These are phyloP conservation scores for Silene noctiflora DNA, from an alignment of 179 eudicot genomes.

Conservation along the genomic window DNA sequence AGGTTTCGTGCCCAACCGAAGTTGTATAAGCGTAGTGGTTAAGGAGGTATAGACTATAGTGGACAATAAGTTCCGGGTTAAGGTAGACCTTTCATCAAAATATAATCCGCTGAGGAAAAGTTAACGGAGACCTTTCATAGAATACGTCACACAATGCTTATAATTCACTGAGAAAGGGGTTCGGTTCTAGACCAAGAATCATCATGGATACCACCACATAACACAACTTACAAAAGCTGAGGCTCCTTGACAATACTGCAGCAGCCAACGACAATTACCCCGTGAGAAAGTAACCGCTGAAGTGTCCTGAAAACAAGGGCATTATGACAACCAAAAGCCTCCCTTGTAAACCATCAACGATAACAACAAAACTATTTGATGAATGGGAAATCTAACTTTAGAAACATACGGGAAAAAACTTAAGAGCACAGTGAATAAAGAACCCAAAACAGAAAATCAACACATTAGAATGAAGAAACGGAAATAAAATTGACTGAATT, in stretches of 20 bases:
- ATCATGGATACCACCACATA: background rate
- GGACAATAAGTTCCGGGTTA: too few relatives aligned
- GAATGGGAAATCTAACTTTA: slow-evolving; percentile 8
- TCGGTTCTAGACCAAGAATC: background rate
- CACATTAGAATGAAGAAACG: slow-evolving; percentile 8
- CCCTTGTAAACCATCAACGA: slow-evolving; percentile 90
- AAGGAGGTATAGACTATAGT: too few relatives aligned
- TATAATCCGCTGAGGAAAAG: too few relatives aligned
- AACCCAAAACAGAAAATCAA: slow-evolving; percentile 8
- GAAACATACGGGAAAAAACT: background rate
- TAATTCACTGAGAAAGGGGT: background rate
- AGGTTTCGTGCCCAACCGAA: too few relatives aligned
- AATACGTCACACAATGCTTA: background rate
- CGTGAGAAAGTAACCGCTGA: slow-evolving; percentile 76
- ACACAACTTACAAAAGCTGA: background rate
- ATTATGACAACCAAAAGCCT: slow-evolving; percentile 91
- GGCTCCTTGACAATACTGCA: background rate
- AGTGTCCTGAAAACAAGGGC: slow-evolving; percentile 88
- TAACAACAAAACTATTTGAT: slow-evolving; percentile 56
- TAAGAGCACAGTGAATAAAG: background rate
- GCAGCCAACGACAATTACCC: slow-evolving; percentile 37
- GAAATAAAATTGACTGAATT: background rate
- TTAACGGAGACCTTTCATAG: background rate
- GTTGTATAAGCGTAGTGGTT: too few relatives aligned
- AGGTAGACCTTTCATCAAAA: too few relatives aligned